phyloP scores from a whole-genome alignment of 2,329 filamentous ascomycete species.

The Nemania diffusa region DNA sequence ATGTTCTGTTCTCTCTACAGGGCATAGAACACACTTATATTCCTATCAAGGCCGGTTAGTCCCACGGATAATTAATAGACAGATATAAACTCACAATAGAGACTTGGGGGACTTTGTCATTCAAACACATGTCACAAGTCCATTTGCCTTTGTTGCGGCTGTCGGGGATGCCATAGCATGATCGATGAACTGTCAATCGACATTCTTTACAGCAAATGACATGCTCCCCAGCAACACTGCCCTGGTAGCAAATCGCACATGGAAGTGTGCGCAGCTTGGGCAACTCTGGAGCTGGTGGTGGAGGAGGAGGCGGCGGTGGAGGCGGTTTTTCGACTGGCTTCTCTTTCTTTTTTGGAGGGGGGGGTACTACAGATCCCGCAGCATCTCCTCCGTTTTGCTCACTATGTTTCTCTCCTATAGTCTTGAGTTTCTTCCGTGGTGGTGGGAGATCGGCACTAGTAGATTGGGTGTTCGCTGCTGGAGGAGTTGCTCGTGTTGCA shows the following conservation, averaged over 20 bases:
- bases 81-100: conserved; percentile 75
- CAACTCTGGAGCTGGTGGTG: conserved; percentile 71
- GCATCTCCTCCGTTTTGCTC: conserved; percentile 60
- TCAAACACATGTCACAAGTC: conserved; percentile 95
- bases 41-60: conserved; percentile 60
- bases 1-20: conserved; percentile 81
- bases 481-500: conserved; percentile 46
- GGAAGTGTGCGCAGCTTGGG: conserved; percentile 83
- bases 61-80: conserved; percentile 37
- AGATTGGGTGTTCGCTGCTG: conserved; percentile 46
- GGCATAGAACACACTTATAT: conserved; percentile 93
- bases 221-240: conserved; percentile 77
- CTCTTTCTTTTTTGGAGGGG: conserved; percentile 68
- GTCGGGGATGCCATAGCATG: conserved; percentile 87
- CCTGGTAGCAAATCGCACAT: conserved; percentile 83
- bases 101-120: conserved; percentile 90
- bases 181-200: conserved; percentile 87
- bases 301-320: conserved; percentile 59
- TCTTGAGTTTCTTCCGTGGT: conserved; percentile 72
- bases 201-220: conserved; percentile 85
- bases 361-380: conserved; percentile 54
- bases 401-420: conserved; percentile 61
- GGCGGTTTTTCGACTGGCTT: conserved; percentile 67
- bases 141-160: conserved; percentile 80
- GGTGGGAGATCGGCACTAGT: conserved; percentile 60